phyloP scores from a whole-genome alignment of 345 rosid genomes.

The Carallia brachiata region DNA sequence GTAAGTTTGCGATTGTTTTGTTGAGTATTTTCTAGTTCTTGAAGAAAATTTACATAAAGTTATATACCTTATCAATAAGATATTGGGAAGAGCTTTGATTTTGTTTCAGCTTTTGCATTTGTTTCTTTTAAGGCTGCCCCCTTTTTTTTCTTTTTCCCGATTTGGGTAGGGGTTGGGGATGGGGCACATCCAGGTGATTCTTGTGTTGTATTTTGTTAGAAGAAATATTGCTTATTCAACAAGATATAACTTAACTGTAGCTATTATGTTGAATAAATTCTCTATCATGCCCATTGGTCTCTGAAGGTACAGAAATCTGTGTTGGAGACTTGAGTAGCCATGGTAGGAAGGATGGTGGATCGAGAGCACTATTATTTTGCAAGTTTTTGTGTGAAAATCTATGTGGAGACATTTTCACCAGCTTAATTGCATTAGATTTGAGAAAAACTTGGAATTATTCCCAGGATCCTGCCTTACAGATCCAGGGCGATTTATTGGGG shows the following conservation, averaged over 20 bases:
- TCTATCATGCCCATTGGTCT: neutral
- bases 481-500: no score
- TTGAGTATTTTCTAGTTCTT: neutral
- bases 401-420: no score
- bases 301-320: neutral
- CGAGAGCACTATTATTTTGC: neutral
- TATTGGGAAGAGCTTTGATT: neutral
- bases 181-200: no score
- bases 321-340: neutral
- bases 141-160: no score
- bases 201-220: neutral
- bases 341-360: neutral
- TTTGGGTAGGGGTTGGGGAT: neutral
- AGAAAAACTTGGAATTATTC: neutral
- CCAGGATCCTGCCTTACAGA: neutral
- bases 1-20: neutral
- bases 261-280: neutral
- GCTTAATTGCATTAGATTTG: neutral
- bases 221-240: no score
- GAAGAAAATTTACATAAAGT: neutral
- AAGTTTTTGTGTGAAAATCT: neutral
- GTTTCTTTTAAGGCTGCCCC: neutral
- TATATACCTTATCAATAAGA: neutral
- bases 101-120: neutral
- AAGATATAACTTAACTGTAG: neutral